These are phyloP conservation scores for Daphne laureola DNA, from an alignment of 441 rosid genomes.

Conservation along the genomic window DNA sequence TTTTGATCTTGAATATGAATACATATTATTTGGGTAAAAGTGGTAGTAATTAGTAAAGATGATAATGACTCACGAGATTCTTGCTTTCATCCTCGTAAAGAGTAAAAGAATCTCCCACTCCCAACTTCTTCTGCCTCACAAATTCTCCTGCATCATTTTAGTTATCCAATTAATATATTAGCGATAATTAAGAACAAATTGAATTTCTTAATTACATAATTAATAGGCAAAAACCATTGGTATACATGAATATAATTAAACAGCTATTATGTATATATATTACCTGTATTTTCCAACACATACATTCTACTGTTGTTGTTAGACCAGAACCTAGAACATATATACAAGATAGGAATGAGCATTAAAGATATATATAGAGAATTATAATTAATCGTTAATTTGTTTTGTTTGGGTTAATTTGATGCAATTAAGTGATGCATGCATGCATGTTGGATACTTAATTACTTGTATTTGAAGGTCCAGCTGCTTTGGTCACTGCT, in stretches of 20 bases:
- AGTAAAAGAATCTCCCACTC: conserved; percentile 49
- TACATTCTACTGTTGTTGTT: conserved; percentile 87
- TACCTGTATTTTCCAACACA: conserved; percentile 75
- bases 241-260: too few relatives aligned
- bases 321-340: conserved; percentile 55
- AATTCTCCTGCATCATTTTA: conserved; percentile 40
- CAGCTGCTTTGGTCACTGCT: conserved; percentile 49
- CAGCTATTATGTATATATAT: not conserved
- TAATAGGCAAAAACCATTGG: too few relatives aligned
- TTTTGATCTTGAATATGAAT: conserved; percentile 1
- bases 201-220: too few relatives aligned
- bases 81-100: conserved; percentile 70
- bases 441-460: too few relatives aligned
- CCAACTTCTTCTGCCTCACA: conserved; percentile 42
- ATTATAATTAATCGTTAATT: too few relatives aligned
- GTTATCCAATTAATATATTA: too few relatives aligned
- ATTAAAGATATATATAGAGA: too few relatives aligned
- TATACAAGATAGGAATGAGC: not conserved
- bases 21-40: too few relatives aligned
- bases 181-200: too few relatives aligned
- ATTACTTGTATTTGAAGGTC: conserved; percentile 70
- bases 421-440: too few relatives aligned
- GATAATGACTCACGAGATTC: conserved; percentile 66
- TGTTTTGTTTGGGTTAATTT: too few relatives aligned
- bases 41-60: too few relatives aligned